Base-by-base conservation (phyloP, 257 asterid species). In the Petrea volubilis region DNA sequence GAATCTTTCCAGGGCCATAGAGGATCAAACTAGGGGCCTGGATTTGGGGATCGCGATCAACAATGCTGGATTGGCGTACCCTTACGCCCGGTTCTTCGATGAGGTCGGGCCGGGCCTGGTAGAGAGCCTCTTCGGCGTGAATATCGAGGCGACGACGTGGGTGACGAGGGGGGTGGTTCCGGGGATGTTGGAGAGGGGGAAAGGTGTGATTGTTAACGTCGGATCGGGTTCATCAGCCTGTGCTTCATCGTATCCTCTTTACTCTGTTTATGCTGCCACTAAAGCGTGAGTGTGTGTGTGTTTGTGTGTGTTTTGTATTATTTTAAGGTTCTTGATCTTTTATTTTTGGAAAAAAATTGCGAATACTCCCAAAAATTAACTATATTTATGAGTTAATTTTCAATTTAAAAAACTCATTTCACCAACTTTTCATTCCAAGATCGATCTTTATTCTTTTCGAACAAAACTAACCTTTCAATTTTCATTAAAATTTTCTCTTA, bases 271-370 rank as follows among this genome's bases (percentile, higher is more conserved):
- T 50, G 80, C 83, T 43, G 83, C 83, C 3, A 62, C 83, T 0
- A 78, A 78, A 74, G 73, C 77, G 83, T 78, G 21, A 73, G 65
- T 53, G 4, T n/a, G n/a, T n/a, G n/a, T n/a, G n/a, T n/a, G n/a
- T n/a, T n/a, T n/a, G n/a, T 4, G n/a, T 41, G 3, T 33, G 4
- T 9, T 17, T 15, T 49, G 10, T 28, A 14, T 60, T 3, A 7
- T 21, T 14, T 44, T 7, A 7, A 44, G 12, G 29, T 15, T 17
- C 25, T 38, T 27, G 6, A 17, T 60, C n/a, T n/a, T n/a, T n/a
- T n/a, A n/a, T n/a, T n/a, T n/a, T n/a, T n/a, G n/a, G n/a, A n/a
- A n/a, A n/a, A n/a, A n/a, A n/a, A n/a, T n/a, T n/a, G n/a, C n/a
- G n/a, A n/a, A n/a, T n/a, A n/a, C n/a, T n/a, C n/a, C n/a, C n/a